phyloP scores from a whole-genome alignment of 2,329 filamentous ascomycete genomes.

The Purpureocillium lavendulum region DNA sequence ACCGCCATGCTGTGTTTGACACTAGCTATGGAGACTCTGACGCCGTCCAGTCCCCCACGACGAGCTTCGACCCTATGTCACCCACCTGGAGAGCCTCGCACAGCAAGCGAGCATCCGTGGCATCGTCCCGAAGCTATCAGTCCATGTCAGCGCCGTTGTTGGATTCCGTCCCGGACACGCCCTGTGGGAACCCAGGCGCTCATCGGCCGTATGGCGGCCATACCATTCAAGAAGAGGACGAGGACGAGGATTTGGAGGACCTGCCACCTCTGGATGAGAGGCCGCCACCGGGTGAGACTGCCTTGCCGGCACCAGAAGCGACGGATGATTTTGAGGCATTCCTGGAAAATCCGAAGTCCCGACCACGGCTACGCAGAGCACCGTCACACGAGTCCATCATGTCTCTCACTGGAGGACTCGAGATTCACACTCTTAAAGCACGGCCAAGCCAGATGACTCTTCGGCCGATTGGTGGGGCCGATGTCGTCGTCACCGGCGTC shows the following conservation, averaged over 20 bases:
- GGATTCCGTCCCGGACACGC: slow-evolving; percentile 20
- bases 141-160: slow-evolving; percentile 22
- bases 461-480: slow-evolving; percentile 42
- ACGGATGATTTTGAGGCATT: slow-evolving; percentile 20
- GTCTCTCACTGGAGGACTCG: slow-evolving; percentile 78
- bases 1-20: slow-evolving; percentile 73
- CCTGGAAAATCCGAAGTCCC: slow-evolving; percentile 27
- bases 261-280: slow-evolving; percentile 10
- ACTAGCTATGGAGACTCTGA: slow-evolving; percentile 51
- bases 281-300: slow-evolving; percentile 17
- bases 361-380: slow-evolving; percentile 50
- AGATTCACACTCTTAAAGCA: slow-evolving; percentile 74
- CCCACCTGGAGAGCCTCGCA: slow-evolving; percentile 44
- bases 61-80: slow-evolving; percentile 61
- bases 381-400: slow-evolving; percentile 83
- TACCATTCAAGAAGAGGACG: slow-evolving; percentile 29
- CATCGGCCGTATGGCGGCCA: slow-evolving; percentile 16
- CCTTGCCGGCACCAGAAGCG: slow-evolving; percentile 25
- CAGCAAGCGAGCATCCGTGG: slow-evolving; percentile 47
- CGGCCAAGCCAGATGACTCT: slow-evolving; percentile 68
- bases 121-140: slow-evolving; percentile 43
- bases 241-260: slow-evolving; percentile 23
- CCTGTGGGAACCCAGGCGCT: slow-evolving; percentile 9
- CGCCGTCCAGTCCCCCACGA: slow-evolving; percentile 74
- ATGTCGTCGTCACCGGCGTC: slow-evolving; percentile 50